Evolutionary conservation across 306 rosid species (phyloP).

Genomic region (Pyrus communis): DNA sequence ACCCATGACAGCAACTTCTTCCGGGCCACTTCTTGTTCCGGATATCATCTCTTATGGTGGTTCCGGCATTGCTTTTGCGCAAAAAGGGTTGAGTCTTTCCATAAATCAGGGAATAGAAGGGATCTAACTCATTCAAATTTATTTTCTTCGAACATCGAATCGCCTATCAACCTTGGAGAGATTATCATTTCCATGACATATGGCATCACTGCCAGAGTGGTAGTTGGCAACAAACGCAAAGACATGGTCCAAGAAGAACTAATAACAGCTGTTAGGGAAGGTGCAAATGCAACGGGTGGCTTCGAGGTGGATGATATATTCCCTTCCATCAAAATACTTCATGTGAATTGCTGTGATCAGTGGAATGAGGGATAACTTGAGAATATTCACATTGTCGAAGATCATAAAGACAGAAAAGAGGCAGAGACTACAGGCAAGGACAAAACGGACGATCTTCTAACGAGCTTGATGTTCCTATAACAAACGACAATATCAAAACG

Average conservation of each 20-base stretch:
- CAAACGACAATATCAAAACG: constrained; percentile 6
- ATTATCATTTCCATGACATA: not conserved
- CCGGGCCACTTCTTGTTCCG: constrained; percentile 7
- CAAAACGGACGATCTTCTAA: constrained; percentile 1
- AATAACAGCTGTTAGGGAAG: not conserved
- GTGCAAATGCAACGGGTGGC: not conserved
- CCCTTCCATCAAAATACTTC: constrained; percentile 17
- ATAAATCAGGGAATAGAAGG: constrained; percentile 27
- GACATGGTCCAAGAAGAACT: constrained; percentile 6
- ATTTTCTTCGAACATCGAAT: constrained; percentile 8
- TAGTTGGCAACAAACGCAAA: constrained; percentile 16
- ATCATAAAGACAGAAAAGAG: not conserved
- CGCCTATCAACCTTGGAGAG: constrained; percentile 8
- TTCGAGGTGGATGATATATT: constrained; percentile 13
- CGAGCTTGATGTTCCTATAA: not conserved
- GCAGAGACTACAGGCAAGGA: not conserved
- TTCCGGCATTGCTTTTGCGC: constrained; percentile 23
- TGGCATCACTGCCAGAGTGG: constrained; percentile 7
- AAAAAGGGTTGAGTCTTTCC: constrained; percentile 33
- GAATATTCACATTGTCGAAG: constrained; percentile 13
- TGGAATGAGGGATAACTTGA: constrained; percentile 14
- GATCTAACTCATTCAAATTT: constrained; percentile 13
- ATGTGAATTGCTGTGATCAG: not conserved
- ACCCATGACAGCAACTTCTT: constrained; percentile 28
- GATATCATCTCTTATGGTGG: not conserved